Conservation (phyloP, 2,329 filamentous ascomycete genomes). For the Verticillium klebahnii region DNA sequence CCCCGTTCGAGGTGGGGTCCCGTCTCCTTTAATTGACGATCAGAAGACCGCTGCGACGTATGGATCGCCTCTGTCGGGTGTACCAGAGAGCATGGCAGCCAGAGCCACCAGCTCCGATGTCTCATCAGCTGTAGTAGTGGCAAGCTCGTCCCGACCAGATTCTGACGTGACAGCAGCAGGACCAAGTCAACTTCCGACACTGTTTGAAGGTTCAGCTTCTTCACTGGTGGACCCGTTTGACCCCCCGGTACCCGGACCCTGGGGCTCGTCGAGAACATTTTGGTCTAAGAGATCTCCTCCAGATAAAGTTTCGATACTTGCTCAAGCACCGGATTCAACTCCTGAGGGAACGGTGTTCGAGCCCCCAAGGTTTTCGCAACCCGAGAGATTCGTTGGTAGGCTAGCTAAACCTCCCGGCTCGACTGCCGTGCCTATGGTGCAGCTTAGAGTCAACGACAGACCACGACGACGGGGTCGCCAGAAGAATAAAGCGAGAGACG, state of each 20-base stretch:
- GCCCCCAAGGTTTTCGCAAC: slow-evolving; percentile 8
- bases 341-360: neutral
- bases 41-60: neutral
- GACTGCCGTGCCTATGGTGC: neutral
- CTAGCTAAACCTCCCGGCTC: neutral
- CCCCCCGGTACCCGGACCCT: neutral
- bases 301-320: slow-evolving; percentile 2
- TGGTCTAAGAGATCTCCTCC: neutral
- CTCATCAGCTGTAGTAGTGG: neutral
- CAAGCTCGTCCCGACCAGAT: neutral
- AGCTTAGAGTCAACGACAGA: neutral
- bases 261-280: neutral
- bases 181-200: neutral
- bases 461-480: neutral
- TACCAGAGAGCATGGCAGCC: neutral
- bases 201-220: neutral
- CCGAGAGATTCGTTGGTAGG: slow-evolving; percentile 10
- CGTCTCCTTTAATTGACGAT: neutral
- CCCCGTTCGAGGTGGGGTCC: neutral
- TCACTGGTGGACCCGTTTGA: neutral
- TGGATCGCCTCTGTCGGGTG: neutral
- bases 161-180: neutral
- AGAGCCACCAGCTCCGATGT: neutral
- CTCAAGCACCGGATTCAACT: slow-evolving; percentile 5
- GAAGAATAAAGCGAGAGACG: slow-evolving; percentile 5